Evolutionary conservation across 2,329 filamentous ascomycete species (phyloP).

Genomic region (Microcyclospora pomicola): DNA sequence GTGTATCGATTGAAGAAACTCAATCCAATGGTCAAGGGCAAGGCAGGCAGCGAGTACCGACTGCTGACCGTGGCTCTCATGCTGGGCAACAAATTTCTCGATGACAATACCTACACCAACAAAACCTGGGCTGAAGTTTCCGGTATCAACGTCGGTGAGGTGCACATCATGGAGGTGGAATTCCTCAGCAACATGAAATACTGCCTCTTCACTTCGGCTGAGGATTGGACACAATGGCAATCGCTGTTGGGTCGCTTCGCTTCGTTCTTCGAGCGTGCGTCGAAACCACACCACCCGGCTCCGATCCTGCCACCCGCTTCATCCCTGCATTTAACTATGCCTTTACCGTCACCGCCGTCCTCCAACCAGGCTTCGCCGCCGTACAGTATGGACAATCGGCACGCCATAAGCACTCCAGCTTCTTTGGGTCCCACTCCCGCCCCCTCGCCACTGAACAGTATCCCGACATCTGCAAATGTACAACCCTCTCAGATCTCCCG

Average conservation of each 20-base stretch:
- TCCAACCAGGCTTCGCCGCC: slow-evolving; percentile 40
- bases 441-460: slow-evolving; percentile 29
- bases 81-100: slow-evolving; percentile 96
- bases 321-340: slow-evolving; percentile 31
- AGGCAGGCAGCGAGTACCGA: slow-evolving; percentile 83
- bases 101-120: slow-evolving; percentile 98
- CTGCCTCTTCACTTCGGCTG: slow-evolving; percentile 71
- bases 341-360: slow-evolving; percentile 38
- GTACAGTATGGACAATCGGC: slow-evolving; percentile 19
- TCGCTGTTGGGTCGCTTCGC: slow-evolving; percentile 68
- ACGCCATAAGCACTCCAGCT: slow-evolving; percentile 23
- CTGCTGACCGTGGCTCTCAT: slow-evolving; percentile 89
- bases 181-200: slow-evolving; percentile 98
- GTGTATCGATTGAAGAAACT: slow-evolving; percentile 85
- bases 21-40: slow-evolving; percentile 79
- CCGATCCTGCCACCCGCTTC: slow-evolving; percentile 35
- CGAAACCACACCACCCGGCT: slow-evolving; percentile 24
- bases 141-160: slow-evolving; percentile 81
- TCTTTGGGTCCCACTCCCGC: slow-evolving; percentile 25
- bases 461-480: slow-evolving; percentile 26
- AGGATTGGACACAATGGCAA: slow-evolving; percentile 82
- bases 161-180: slow-evolving; percentile 99
- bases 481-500: slow-evolving; percentile 17
- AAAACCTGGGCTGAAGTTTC: slow-evolving; percentile 99
- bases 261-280: slow-evolving; percentile 64